Base-by-base conservation (phyloP, 805 yeast species). In the Wickerhamomyces ciferrii region DNA sequence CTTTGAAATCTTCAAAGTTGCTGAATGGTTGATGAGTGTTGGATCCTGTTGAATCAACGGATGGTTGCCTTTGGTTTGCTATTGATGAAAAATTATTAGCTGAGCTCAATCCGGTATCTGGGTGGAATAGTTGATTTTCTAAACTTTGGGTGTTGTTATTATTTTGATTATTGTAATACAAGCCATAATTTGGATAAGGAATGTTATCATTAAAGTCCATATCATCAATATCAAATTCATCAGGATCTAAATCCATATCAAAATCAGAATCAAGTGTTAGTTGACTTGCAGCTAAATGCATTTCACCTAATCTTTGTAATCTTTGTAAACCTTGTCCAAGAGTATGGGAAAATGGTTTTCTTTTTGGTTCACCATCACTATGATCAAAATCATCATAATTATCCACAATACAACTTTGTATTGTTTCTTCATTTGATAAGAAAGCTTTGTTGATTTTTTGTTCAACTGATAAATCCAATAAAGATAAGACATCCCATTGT, bases 401-500 rank as follows among this genome's bases (percentile, higher is more conserved):
- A 46, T 79, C 82, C 56, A 75, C 76, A 13, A 78, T 70, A 50
- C 85, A 79, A 55, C 84, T 75, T 23, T 79, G 78, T 3, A 81
- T 78, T 40, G 81, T 71, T 53, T 82, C 87, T 44, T 75, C 81
- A 39, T 78, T 78, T 18, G 85, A 79, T 11, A 76, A 67, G 53
- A 80, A 82, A 39, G 70, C 61, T 35, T 68, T 61, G 51, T 56
- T 59, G 43, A 63, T 66, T 48, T 70, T 72, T 39, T 66, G 67
- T 52, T 74, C 78, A 13, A 69, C 60, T 32, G 68, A 58, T 27
- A 82, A 62, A 36, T 80, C 83, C 40, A 80, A 53, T 35, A 82
- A 59, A 49, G 77, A 76, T 42, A 75, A 75, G 25, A 75, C 66
- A 45, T 78, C 81, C 87, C 87, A 82, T 21, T 79, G 73, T 43